phyloP scores from a whole-genome alignment of 192 early-diverging fungal species.

The Entophlyctis helioformis region DNA sequence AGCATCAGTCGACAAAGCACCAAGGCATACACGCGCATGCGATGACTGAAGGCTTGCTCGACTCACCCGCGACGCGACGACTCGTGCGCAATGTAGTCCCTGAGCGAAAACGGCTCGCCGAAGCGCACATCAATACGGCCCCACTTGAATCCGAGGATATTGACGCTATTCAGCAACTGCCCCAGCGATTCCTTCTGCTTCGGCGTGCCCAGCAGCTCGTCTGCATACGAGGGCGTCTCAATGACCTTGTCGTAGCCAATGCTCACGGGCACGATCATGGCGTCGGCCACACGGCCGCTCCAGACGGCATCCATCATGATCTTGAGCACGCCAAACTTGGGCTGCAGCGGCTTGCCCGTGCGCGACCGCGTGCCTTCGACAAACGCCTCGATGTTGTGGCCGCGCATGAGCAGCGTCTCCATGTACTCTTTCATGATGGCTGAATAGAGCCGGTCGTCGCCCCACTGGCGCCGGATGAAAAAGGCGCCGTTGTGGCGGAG shows the following conservation, averaged over 20 bases:
- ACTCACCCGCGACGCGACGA: conserved; percentile 39
- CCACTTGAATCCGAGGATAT: conserved; percentile 55
- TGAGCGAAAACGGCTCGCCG: conserved; percentile 60
- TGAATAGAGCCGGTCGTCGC: conserved; percentile 60
- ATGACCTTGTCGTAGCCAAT: conserved; percentile 80
- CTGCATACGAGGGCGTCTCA: conserved; percentile 65
- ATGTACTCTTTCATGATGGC: conserved; percentile 66
- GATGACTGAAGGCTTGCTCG: too few relatives aligned
- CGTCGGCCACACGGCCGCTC: conserved; percentile 45
- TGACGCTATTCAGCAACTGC: conserved; percentile 44
- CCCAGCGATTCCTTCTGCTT: conserved; percentile 69
- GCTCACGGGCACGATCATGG: conserved; percentile 65
- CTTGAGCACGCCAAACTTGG: conserved; percentile 74
- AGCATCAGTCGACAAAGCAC: too few relatives aligned
- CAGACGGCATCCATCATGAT: conserved; percentile 66
- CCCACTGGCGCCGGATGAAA: conserved; percentile 70
- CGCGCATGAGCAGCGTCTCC: conserved; percentile 48
- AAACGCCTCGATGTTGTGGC: conserved; percentile 74
- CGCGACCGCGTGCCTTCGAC: conserved; percentile 73
- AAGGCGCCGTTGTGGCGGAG: conserved; percentile 61
- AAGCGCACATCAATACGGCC: conserved; percentile 77
- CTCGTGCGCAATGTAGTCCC: conserved; percentile 51
- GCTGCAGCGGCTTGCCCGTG: conserved; percentile 67
- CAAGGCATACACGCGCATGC: too few relatives aligned
- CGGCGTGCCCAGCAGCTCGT: conserved; percentile 66